These are phyloP conservation scores for Fraxinus pennsylvanica DNA, from an alignment of 257 asterid species.

Conservation along the genomic window DNA sequence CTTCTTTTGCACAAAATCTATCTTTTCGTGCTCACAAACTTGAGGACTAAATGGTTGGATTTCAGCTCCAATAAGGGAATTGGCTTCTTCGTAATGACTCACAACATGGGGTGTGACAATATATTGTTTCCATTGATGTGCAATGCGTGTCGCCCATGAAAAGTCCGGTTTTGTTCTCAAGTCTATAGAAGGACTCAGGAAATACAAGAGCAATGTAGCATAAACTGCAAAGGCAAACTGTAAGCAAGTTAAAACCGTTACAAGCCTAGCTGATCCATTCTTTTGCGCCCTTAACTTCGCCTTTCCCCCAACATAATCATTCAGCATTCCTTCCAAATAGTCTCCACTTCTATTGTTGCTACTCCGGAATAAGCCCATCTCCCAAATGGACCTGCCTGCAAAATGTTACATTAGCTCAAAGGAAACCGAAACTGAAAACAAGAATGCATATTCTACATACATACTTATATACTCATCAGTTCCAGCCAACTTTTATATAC, in stretches of 20 bases:
- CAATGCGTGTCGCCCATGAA: constrained; percentile 68
- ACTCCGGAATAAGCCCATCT: constrained; percentile 48
- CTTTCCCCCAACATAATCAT: constrained; percentile 67
- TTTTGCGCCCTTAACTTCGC: constrained; percentile 40
- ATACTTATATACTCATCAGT: neutral
- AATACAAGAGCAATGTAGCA: constrained; percentile 77
- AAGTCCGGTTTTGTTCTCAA: constrained; percentile 66
- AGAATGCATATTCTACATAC: neutral
- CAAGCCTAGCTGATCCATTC: constrained; percentile 48
- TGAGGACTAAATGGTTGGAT: constrained; percentile 33
- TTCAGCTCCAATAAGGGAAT: constrained; percentile 21
- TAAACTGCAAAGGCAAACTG: constrained; percentile 88
- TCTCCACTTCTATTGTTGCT: constrained; percentile 55
- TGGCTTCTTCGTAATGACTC: constrained; percentile 43
- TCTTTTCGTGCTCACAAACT: constrained; percentile 75
- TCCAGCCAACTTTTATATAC: neutral
- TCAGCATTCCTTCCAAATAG: constrained; percentile 72
- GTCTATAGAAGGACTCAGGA: constrained; percentile 77
- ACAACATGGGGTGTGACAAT: constrained; percentile 59
- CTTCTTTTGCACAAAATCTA: constrained; percentile 79
- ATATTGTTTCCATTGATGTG: constrained; percentile 64
- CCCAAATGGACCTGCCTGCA: constrained; percentile 28
- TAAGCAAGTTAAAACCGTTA: constrained; percentile 64
- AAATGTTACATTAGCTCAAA: neutral
- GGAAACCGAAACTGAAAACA: neutral